These are phyloP conservation scores for Globisporangium radiosum DNA, from an alignment of 352 stramenopile genomes.

Conservation along the genomic window DNA sequence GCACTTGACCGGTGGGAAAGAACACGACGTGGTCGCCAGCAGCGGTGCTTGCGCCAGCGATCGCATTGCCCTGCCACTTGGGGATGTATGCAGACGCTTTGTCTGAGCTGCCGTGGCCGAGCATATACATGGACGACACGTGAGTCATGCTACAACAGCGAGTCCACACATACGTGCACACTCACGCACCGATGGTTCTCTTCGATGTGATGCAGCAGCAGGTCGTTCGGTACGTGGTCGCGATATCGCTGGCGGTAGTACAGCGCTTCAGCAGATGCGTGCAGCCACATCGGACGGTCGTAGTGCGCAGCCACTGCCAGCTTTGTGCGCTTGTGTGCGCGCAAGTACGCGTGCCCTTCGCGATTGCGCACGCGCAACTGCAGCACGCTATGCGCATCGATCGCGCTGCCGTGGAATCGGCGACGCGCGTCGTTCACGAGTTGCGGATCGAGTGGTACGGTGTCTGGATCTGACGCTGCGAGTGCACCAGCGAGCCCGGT, in stretches of 20 bases:
- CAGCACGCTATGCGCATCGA: slow-evolving; percentile 45
- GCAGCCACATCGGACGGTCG: not conserved
- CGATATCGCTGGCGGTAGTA: slow-evolving; percentile 35
- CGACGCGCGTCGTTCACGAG: slow-evolving; percentile 47
- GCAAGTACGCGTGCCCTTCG: slow-evolving; percentile 42
- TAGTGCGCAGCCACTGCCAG: slow-evolving; percentile 8
- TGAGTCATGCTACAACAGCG: not conserved
- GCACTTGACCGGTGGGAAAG: slow-evolving; percentile 53
- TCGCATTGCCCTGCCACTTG: slow-evolving; percentile 62
- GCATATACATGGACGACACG: not conserved
- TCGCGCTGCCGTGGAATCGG: slow-evolving; percentile 23
- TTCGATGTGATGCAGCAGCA: slow-evolving; percentile 26
- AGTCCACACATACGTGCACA: not conserved
- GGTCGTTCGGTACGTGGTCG: slow-evolving; percentile 42
- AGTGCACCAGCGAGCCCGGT: slow-evolving; percentile 46
- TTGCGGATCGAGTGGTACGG: slow-evolving; percentile 37
- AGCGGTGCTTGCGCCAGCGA: slow-evolving; percentile 28
- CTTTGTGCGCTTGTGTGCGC: slow-evolving; percentile 34
- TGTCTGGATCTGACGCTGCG: slow-evolving; percentile 33
- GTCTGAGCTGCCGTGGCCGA: slow-evolving; percentile 13
- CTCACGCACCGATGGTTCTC: slow-evolving; percentile 30
- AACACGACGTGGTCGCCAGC: slow-evolving; percentile 48
- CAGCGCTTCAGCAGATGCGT: slow-evolving; percentile 7
- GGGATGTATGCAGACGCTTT: slow-evolving; percentile 21
- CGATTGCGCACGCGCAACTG: slow-evolving; percentile 50